Conservation (phyloP, 768 basidiomycete genomes). For the Boletus reticulatus region DNA sequence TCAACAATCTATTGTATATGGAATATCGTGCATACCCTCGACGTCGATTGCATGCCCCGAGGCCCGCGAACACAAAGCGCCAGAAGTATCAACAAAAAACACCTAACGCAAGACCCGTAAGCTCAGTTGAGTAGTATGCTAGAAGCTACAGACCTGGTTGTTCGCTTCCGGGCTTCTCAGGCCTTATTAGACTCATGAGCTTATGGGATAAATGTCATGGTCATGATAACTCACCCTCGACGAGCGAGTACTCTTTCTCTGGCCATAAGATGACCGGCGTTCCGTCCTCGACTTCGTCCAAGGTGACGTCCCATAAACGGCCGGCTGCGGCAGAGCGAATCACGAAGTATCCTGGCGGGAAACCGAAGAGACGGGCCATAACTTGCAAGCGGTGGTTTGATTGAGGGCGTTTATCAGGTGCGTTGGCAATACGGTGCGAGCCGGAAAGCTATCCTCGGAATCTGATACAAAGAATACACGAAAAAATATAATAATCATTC, state of each 20-base stretch:
- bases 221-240: slow-evolving; percentile 56
- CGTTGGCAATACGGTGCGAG: neutral
- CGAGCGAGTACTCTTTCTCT: slow-evolving; percentile 72
- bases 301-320: slow-evolving; percentile 36
- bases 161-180: slow-evolving; percentile 66
- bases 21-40: slow-evolving; percentile 47
- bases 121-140: neutral
- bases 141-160: slow-evolving; percentile 56
- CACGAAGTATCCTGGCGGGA: slow-evolving; percentile 41
- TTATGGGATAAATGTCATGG: neutral
- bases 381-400: neutral
- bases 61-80: slow-evolving; percentile 72
- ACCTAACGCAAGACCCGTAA: slow-evolving; percentile 44
- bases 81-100: slow-evolving; percentile 79
- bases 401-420: neutral
- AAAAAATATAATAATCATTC: neutral
- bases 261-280: slow-evolving; percentile 60
- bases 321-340: slow-evolving; percentile 36
- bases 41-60: slow-evolving; percentile 83
- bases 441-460: too few species aligned
- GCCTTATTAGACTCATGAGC: slow-evolving; percentile 38
- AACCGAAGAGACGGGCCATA: slow-evolving; percentile 29
- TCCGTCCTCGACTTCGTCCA: slow-evolving; percentile 36
- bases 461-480: too few species aligned
- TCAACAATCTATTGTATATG: neutral